Conservation (phyloP, 345 rosid species). For the Laguncularia racemosa region DNA sequence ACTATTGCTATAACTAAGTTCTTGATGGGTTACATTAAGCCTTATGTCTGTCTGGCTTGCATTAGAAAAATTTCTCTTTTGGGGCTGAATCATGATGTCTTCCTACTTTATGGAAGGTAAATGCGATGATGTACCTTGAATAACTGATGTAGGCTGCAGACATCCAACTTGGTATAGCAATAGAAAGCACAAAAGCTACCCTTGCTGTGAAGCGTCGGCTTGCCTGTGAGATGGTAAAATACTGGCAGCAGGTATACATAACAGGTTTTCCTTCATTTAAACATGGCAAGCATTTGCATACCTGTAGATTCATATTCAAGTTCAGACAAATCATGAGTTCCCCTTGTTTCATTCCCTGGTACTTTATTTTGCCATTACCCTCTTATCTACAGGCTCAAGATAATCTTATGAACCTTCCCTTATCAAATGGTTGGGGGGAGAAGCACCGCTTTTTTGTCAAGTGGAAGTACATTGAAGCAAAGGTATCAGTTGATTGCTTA, state of each 20-base stretch:
- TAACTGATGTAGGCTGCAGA: constrained; percentile 67
- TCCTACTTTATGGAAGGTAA: no score
- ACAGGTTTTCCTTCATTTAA: no score
- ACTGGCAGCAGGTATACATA: constrained; percentile 90
- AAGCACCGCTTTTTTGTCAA: constrained; percentile 78
- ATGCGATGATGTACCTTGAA: constrained; percentile 1
- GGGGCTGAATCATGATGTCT: no score
- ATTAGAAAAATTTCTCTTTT: no score
- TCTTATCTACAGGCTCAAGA: constrained; percentile 80
- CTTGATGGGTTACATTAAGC: no score
- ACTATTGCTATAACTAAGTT: no score
- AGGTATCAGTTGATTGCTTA: constrained; percentile 29
- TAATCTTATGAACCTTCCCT: constrained; percentile 82
- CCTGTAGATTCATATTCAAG: neutral
- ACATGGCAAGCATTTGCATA: no score
- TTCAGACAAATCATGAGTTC: neutral
- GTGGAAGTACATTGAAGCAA: constrained; percentile 91
- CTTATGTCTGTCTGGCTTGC: no score
- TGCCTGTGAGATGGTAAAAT: constrained; percentile 98
- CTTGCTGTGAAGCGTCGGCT: constrained; percentile 98
- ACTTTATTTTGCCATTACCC: neutral
- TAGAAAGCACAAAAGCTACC: constrained; percentile 95
- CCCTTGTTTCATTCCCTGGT: neutral
- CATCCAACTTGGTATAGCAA: constrained; percentile 98
- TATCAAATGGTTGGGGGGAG: constrained; percentile 94